These are phyloP conservation scores for Colletotrichum scovillei DNA, from an alignment of 2,329 filamentous ascomycete species.

Conservation along the genomic window DNA sequence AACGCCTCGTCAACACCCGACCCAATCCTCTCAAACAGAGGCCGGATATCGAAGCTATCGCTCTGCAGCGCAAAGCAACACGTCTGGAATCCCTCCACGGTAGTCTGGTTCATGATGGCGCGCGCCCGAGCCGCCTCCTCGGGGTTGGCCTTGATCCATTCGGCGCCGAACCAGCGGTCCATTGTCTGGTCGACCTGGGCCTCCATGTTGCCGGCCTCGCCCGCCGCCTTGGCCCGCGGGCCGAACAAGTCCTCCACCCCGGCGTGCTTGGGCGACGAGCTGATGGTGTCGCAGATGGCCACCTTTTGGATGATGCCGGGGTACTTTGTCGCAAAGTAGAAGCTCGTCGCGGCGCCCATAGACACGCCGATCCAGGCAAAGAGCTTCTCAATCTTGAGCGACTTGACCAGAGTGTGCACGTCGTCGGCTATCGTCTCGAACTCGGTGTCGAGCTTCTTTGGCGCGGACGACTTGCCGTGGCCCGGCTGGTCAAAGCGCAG, in stretches of 20 bases:
- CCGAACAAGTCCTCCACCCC: slow-evolving; percentile 50
- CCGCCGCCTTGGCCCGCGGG: slow-evolving; percentile 47
- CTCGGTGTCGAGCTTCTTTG: slow-evolving; percentile 48
- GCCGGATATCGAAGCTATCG: slow-evolving; percentile 51
- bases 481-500: slow-evolving; percentile 57
- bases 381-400: slow-evolving; percentile 45
- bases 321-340: slow-evolving; percentile 52
- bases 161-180: slow-evolving; percentile 54
- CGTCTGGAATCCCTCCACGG: slow-evolving; percentile 53
- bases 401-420: slow-evolving; percentile 47
- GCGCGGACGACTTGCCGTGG: slow-evolving; percentile 52
- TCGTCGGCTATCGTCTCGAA: slow-evolving; percentile 53
- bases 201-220: slow-evolving; percentile 46
- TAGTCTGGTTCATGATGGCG: slow-evolving; percentile 49
- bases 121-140: slow-evolving; percentile 50
- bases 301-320: slow-evolving; percentile 51
- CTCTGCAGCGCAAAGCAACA: slow-evolving; percentile 52
- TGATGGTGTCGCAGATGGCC: slow-evolving; percentile 53
- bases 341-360: slow-evolving; percentile 55
- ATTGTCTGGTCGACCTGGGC: slow-evolving; percentile 46
- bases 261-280: slow-evolving; percentile 49
- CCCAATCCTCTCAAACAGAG: slow-evolving; percentile 47
- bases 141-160: slow-evolving; percentile 48
- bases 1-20: slow-evolving; percentile 47
- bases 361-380: slow-evolving; percentile 58